Conservation (phyloP, 306 rosid genomes). For the Erythrophleum fordii region DNA sequence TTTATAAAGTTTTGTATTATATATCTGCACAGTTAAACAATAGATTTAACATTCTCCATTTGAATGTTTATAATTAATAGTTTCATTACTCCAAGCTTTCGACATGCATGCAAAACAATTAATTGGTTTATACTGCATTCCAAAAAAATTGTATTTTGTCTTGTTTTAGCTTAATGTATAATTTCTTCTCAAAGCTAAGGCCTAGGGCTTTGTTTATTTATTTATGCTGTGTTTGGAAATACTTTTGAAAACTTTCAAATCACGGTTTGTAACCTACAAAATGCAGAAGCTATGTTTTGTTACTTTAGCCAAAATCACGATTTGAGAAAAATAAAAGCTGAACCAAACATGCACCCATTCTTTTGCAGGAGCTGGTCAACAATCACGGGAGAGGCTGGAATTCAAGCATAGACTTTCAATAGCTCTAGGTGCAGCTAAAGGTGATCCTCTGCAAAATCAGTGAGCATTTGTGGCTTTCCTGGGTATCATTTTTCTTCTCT, state of each 20-base stretch:
- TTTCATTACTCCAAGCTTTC: too few species aligned
- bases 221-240: too few species aligned
- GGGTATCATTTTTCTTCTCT: slow-evolving; percentile 87
- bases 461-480: slow-evolving; percentile 99
- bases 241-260: too few species aligned
- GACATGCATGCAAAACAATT: neutral
- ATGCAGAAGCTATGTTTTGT: too few species aligned
- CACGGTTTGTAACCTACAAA: too few species aligned
- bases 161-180: slow-evolving; percentile 24
- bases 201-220: neutral
- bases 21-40: slow-evolving; percentile 7
- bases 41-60: neutral
- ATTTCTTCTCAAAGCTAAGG: slow-evolving; percentile 26
- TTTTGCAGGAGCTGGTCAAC: slow-evolving; percentile 64
- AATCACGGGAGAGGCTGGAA: slow-evolving; percentile 74
- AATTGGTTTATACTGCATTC: neutral
- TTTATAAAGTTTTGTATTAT: neutral
- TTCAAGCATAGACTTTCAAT: slow-evolving; percentile 87
- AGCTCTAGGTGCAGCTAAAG: slow-evolving; percentile 98
- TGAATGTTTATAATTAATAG: too few species aligned
- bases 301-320: too few species aligned
- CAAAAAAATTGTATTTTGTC: neutral
- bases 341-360: too few species aligned
- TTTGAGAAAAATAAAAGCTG: too few species aligned
- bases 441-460: slow-evolving; percentile 99